Conservation (phyloP, 208 protist species). For the Leishmania major region DNA sequence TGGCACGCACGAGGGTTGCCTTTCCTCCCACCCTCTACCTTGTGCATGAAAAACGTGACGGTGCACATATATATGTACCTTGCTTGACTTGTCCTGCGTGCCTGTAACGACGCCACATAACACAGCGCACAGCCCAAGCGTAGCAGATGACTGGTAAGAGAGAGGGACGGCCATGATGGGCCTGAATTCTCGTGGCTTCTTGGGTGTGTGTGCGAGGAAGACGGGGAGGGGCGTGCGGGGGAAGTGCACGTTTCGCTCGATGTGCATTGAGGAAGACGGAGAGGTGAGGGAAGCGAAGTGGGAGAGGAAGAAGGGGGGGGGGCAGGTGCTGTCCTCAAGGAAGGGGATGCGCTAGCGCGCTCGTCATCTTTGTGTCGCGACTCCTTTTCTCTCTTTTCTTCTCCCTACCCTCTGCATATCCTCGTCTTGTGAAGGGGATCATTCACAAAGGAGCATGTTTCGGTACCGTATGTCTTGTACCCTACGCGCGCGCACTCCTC, state of each 20-base stretch:
- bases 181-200: not conserved
- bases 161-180: not conserved
- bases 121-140: not conserved
- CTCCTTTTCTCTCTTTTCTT: not conserved
- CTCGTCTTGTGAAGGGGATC: not conserved
- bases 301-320: not conserved
- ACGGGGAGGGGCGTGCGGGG: not conserved
- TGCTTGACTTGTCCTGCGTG: not conserved
- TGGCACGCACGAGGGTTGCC: not conserved
- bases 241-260: not conserved
- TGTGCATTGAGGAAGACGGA: not conserved
- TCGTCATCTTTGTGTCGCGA: not conserved
- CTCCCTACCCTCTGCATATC: not conserved
- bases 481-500: too few species aligned
- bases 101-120: conserved; percentile 8
- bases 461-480: not conserved
- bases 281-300: not conserved
- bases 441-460: not conserved
- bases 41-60: not conserved
- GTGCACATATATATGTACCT: conserved; percentile 1
- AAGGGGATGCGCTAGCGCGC: not conserved
- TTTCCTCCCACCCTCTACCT: not conserved
- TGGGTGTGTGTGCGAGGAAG: not conserved
- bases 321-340: not conserved
- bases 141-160: not conserved